These are phyloP conservation scores for Cyphellophora attinorum DNA, from an alignment of 2,329 filamentous ascomycete genomes.

Conservation along the genomic window DNA sequence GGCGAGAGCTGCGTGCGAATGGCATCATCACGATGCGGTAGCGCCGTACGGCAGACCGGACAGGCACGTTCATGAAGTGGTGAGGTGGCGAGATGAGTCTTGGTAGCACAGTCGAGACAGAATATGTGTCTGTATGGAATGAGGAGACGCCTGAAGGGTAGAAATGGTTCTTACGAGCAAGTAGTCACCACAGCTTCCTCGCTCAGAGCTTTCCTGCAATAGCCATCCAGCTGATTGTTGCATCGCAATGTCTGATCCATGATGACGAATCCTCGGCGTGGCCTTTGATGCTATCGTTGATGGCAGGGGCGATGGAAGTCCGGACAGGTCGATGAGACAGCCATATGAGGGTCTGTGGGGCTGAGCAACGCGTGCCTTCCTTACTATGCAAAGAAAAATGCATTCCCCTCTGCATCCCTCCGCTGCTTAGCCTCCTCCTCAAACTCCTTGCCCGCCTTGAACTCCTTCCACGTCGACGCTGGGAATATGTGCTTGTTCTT, in stretches of 20 bases:
- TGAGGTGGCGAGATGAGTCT: constrained; percentile 50
- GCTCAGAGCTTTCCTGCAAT: constrained; percentile 60
- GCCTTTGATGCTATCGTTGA: too few species aligned
- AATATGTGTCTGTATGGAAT: constrained; percentile 62
- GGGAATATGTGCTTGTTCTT: constrained; percentile 97
- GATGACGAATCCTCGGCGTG: too few species aligned
- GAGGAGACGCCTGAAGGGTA: too few species aligned
- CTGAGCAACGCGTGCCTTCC: neutral
- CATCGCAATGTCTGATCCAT: constrained; percentile 73
- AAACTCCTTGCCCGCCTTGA: constrained; percentile 78
- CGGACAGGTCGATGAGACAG: too few species aligned
- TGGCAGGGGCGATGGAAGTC: too few species aligned
- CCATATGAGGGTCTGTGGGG: neutral
- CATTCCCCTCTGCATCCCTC: constrained; percentile 80
- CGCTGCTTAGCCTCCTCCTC: constrained; percentile 55
- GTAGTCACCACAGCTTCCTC: constrained; percentile 75
- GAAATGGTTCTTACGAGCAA: constrained; percentile 72
- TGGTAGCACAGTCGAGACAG: constrained; percentile 64
- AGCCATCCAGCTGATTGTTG: constrained; percentile 52
- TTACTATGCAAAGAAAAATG: constrained; percentile 66
- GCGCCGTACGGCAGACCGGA: constrained; percentile 62
- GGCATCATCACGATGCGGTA: constrained; percentile 66
- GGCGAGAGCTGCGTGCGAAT: constrained; percentile 64
- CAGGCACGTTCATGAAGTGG: constrained; percentile 50
- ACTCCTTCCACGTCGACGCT: constrained; percentile 90